A percentile compares a stretch with the other conserved stretches of the same genome.
phyloP scores from a whole-genome alignment of 1,284 basidiomycete species.

The Melanopsichium pennsylvanicum region DNA sequence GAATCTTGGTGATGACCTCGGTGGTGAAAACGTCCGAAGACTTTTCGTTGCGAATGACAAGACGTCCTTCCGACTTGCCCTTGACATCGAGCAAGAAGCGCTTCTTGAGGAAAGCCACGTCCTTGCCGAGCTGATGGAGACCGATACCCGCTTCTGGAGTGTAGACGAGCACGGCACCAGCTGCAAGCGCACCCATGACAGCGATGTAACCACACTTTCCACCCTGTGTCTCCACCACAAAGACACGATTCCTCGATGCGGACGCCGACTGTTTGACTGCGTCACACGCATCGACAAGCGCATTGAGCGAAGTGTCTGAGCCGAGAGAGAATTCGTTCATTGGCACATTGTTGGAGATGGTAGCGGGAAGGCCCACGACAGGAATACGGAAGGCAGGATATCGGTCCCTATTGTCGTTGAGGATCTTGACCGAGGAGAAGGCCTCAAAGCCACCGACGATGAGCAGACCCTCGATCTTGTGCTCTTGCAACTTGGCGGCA shows the following conservation, averaged over 20 bases:
- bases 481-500: slow-evolving; percentile 87
- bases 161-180: slow-evolving; percentile 90
- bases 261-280: slow-evolving; percentile 97
- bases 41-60: slow-evolving; percentile 83
- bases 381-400: slow-evolving; percentile 83
- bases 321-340: slow-evolving; percentile 95
- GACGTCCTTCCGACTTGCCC: slow-evolving; percentile 88
- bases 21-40: slow-evolving; percentile 89
- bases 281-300: slow-evolving; percentile 96
- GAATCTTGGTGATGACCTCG: slow-evolving; percentile 88
- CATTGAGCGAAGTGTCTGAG: slow-evolving; percentile 93
- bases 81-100: slow-evolving; percentile 85
- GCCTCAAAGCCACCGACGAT: slow-evolving; percentile 97
- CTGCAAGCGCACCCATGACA: slow-evolving; percentile 91
- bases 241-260: slow-evolving; percentile 91
- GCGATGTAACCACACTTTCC: slow-evolving; percentile 96
- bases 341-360: slow-evolving; percentile 97
- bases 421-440: slow-evolving; percentile 78
- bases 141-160: slow-evolving; percentile 90
- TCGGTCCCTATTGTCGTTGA: slow-evolving; percentile 80
- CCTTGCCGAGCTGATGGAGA: slow-evolving; percentile 80
- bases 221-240: slow-evolving; percentile 97
- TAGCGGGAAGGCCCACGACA: slow-evolving; percentile 71
- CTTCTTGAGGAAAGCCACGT: slow-evolving; percentile 87
- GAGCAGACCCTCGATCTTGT: slow-evolving; percentile 81